Conservation (phyloP, 148 eudicot genomes). For the Selenicereus undatus region DNA sequence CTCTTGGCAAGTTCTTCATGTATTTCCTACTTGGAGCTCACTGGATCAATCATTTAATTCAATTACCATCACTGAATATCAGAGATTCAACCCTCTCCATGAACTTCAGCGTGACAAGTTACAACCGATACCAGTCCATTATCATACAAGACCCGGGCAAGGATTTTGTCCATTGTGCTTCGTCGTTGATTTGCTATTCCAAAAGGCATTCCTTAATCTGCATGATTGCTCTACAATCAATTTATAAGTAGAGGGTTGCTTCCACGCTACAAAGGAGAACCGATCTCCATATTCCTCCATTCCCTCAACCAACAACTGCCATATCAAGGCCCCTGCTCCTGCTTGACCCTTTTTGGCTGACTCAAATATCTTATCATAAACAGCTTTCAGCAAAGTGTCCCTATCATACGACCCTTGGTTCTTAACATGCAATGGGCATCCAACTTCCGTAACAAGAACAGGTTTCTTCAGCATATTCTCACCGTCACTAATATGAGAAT, state of each 20-base stretch:
- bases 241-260: constrained; percentile 38
- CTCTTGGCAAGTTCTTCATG: neutral
- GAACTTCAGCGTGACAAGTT: neutral
- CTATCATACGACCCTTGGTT: constrained; percentile 27
- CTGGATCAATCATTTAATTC: neutral
- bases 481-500: constrained; percentile 42
- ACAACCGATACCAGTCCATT: constrained; percentile 1
- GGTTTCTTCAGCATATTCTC: constrained; percentile 46
- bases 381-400: constrained; percentile 30
- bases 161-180: constrained; percentile 25
- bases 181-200: constrained; percentile 12
- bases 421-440: constrained; percentile 32
- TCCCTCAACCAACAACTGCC: constrained; percentile 55
- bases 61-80: neutral
- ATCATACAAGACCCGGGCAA: constrained; percentile 28
- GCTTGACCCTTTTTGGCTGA: constrained; percentile 46
- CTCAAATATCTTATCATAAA: constrained; percentile 36
- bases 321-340: constrained; percentile 48
- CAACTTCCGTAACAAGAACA: constrained; percentile 53
- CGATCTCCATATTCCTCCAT: constrained; percentile 40
- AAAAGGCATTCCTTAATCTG: constrained; percentile 27
- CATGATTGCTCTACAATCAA: constrained; percentile 51
- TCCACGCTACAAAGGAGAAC: constrained; percentile 44
- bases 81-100: neutral
- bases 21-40: neutral